Evolutionary conservation across 306 rosid species (phyloP), one percentile per base, ranked within the genome.

Genomic region (Cyclanthera cordifolia): DNA sequence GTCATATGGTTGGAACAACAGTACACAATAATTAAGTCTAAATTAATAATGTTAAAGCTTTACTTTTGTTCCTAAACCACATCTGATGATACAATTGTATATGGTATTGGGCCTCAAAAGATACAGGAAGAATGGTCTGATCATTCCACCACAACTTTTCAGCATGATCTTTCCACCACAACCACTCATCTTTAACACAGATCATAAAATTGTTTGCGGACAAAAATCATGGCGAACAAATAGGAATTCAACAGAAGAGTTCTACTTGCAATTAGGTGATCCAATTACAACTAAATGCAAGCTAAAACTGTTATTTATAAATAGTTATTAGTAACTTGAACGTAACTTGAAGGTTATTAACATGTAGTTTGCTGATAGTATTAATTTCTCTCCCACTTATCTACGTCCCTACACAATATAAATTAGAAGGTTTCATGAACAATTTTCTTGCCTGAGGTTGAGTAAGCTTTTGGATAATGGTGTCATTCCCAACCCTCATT

Each of bases 401-500:
- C 41, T 57, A 64, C 4, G 57, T 43, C 45, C 13, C 24, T 30
- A 46, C 51, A 25, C 28, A 47, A 25, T n/a, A 19, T 39, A 72
- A 19, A 59, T 30, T 34, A 46, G 23, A 6, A 28, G 65, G 14
- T 43, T 34, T 25, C 56, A 52, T 4, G 52, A 27, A 50, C n/a
- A 74, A 56, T 73, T 58, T 78, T 67, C 82, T 86, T 82, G 87
- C 99, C 86, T 94, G 99, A 48, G 99, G 79, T 41, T 78, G 73
- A 1, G 87, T 94, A 74, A 94, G 80, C 90, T 86, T 88, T 79
- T 94, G 97, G 74, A 94, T 85, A 66, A 94, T 94, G 82, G 15
- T 90, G 63, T 94, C 99, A 71, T 79, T 88, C 45, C 96, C 91
- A 78, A 90, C 95, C 79, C 81, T 85, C 99, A 94, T 94, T 65